Evolutionary conservation across 1,284 basidiomycete genomes (phyloP).

Genomic region (Ganoderma meredithae): DNA sequence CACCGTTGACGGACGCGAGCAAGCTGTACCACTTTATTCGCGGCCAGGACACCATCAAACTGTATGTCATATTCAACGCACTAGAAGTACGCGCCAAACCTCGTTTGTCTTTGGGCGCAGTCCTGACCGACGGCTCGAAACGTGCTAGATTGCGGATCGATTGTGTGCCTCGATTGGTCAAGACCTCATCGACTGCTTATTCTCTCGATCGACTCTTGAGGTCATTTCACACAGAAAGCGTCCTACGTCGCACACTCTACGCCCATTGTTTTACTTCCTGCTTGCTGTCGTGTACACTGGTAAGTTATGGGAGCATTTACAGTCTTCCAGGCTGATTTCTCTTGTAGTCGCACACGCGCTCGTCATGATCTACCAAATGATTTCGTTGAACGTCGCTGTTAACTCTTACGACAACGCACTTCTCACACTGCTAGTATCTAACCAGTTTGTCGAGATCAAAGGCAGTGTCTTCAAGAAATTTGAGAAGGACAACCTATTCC

Average conservation of each 20-base stretch:
- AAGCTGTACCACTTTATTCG: constrained; percentile 99
- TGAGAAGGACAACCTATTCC: constrained; percentile 99
- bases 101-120: neutral
- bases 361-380: constrained; percentile 97
- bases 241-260: constrained; percentile 67
- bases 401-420: constrained; percentile 99
- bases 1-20: constrained; percentile 91
- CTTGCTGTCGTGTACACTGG: constrained; percentile 88
- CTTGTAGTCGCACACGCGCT: constrained; percentile 83
- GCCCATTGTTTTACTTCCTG: constrained; percentile 87
- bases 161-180: constrained; percentile 97
- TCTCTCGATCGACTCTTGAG: constrained; percentile 90
- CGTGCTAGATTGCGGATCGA: constrained; percentile 87
- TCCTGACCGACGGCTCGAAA: neutral
- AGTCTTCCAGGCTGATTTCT: neutral
- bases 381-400: constrained; percentile 96
- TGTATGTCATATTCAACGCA: constrained; percentile 99
- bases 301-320: constrained; percentile 46
- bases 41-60: constrained; percentile 98
- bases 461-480: constrained; percentile 99
- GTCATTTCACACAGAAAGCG: constrained; percentile 70
- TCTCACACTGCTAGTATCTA: constrained; percentile 93
- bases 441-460: constrained; percentile 99
- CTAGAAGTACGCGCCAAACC: constrained; percentile 72
- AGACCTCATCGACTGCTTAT: constrained; percentile 96